Base-by-base conservation (phyloP, 2,329 filamentous ascomycete species). In the Pseudovirgaria hyperparasitica region DNA sequence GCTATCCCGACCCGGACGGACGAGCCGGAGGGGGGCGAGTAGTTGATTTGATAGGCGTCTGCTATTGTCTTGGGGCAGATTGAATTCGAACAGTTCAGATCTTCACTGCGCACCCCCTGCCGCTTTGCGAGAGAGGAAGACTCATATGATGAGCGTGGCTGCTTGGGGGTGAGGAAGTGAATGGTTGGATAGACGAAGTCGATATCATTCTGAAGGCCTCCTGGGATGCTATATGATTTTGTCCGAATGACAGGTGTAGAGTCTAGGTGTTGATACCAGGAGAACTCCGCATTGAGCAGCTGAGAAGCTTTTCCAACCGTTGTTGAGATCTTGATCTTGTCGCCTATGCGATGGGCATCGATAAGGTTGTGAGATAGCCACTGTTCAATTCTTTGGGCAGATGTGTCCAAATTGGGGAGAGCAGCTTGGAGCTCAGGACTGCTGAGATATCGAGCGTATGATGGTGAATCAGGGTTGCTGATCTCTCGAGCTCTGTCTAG, bases 141-240 rank as follows among this genome's bases (percentile, higher is more conserved):
- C 16, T n/a, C 16, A 11, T 9, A 9, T 30, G 9, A 8, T 9
- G 9, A 37, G n/a, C 38, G 34, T 7, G 38, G 29, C 9, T 33
- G 30, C 26, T 34, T 31, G 9, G 36, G 28, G 9, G 35, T 34
- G 14, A 42, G 39, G 37, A 65, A 66, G 23, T 54, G 57, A 17
- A 55, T 64, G 4, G 62, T 67, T 0, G 63, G 63, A n/a, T 63
- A 58, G 22, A 69, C 57, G 16, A 64, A 47, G 19, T 63, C 52
- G 32, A 63, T 51, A 29, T 57, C 40, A 6, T 35, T 32, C 9
- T 39, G 33, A 15, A 62, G 35, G 9, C 45, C 34, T 13, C 46
- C 36, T 0, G 50, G 52, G 20, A 55, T 39, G 9, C 46, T 48
- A 32, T 50, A 50, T 20, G 39, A 15, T 11, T 41, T 45, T 8